Conservation (phyloP, 2,329 filamentous ascomycete species). For the Arthrobotrys sphaeroides region DNA sequence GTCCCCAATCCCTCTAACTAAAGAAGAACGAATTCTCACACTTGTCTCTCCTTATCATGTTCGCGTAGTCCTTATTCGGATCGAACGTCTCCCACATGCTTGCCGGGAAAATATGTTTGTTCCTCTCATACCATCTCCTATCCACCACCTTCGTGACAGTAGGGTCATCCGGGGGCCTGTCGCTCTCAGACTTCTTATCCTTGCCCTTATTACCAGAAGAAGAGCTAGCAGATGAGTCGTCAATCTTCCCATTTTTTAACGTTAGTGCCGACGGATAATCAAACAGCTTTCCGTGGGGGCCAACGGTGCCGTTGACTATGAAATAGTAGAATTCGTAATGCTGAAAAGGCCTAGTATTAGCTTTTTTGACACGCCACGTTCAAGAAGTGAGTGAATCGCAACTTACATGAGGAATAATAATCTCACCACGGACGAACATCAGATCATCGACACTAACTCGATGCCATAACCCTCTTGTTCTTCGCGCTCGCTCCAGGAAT, state of each 20-base stretch:
- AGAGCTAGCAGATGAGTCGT: slow-evolving; percentile 8
- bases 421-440: slow-evolving; percentile 86
- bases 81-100: slow-evolving; percentile 97
- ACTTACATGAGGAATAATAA: slow-evolving; percentile 94
- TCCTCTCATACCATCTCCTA: slow-evolving; percentile 93
- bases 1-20: slow-evolving; percentile 61
- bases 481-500: slow-evolving; percentile 76
- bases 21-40: slow-evolving; percentile 96
- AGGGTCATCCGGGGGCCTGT: slow-evolving; percentile 73
- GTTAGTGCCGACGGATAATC: slow-evolving; percentile 67
- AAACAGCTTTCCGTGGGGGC: slow-evolving; percentile 79
- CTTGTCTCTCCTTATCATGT: slow-evolving; percentile 79
- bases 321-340: slow-evolving; percentile 99
- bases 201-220: slow-evolving; percentile 20
- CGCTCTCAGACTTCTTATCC: slow-evolving; percentile 73
- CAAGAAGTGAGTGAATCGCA: neutral
- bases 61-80: slow-evolving; percentile 83
- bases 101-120: slow-evolving; percentile 97
- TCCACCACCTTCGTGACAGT: slow-evolving; percentile 92
- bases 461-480: slow-evolving; percentile 82
- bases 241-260: slow-evolving; percentile 48
- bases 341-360: slow-evolving; percentile 63
- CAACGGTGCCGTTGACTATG: slow-evolving; percentile 83
- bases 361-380: neutral
- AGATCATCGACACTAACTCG: slow-evolving; percentile 93